These are phyloP conservation scores for Hevea brasiliensis DNA, from an alignment of 345 rosid species.

Conservation along the genomic window DNA sequence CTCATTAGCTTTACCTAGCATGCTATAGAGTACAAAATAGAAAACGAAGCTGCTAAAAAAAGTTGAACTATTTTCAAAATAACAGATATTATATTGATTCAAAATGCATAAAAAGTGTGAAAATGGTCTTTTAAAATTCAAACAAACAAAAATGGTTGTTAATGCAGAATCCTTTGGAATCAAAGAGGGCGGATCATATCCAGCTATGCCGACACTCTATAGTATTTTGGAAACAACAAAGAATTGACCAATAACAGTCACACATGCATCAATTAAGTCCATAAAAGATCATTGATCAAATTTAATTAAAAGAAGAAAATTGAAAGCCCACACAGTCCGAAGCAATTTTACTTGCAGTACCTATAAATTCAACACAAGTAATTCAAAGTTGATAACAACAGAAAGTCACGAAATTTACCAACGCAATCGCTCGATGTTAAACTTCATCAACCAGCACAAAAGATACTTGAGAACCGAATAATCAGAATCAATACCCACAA, in stretches of 20 bases:
- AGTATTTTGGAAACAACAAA: background rate
- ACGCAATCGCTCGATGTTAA: no score
- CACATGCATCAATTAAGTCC: background rate
- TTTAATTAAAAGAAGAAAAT: background rate
- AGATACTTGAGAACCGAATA: no score
- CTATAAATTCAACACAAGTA: background rate
- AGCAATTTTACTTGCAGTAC: background rate
- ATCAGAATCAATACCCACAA: conserved; percentile 4
- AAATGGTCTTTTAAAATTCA: background rate
- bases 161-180: background rate
- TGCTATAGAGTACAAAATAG: background rate
- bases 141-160: background rate
- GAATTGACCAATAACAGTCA: background rate
- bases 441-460: no score
- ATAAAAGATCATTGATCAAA: background rate
- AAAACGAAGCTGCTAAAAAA: background rate
- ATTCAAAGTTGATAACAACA: background rate
- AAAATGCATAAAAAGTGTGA: background rate
- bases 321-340: background rate
- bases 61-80: background rate
- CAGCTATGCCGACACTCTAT: background rate
- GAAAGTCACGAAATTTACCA: background rate
- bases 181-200: background rate
- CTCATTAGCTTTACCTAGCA: background rate
- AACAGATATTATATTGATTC: background rate